Evolutionary conservation across 148 eudicot genomes (phyloP).

Genomic region (Vaccinium vitisidaea): DNA sequence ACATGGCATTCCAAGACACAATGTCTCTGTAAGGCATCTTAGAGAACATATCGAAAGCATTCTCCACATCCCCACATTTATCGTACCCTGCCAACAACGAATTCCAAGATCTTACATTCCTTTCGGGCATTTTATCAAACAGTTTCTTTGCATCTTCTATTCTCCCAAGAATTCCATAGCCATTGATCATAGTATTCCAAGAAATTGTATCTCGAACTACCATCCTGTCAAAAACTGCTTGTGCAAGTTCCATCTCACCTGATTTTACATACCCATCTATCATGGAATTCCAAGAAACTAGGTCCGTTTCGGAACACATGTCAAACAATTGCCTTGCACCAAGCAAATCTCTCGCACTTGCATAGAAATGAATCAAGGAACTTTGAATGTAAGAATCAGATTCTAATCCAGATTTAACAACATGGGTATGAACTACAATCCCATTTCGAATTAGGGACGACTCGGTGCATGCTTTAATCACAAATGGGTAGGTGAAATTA

Average conservation of each 20-base stretch:
- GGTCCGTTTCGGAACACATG: conserved; percentile 22
- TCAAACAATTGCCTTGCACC: conserved; percentile 30
- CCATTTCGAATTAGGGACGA: conserved; percentile 19
- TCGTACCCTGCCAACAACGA: conserved; percentile 31
- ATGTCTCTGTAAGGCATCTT: conserved; percentile 31
- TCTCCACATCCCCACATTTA: conserved; percentile 30
- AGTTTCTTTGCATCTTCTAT: conserved; percentile 29
- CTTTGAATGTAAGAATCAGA: conserved; percentile 31
- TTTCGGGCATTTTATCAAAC: conserved; percentile 41
- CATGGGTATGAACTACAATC: conserved; percentile 31
- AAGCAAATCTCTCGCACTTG: conserved; percentile 22
- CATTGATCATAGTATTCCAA: conserved; percentile 32
- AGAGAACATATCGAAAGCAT: conserved; percentile 23
- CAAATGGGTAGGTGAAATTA: conserved; percentile 35
- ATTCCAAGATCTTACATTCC: conserved; percentile 35
- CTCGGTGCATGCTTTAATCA: conserved; percentile 31
- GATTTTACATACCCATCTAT: conserved; percentile 29
- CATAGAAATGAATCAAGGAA: conserved; percentile 38
- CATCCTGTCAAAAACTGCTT: conserved; percentile 27
- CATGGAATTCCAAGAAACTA: conserved; percentile 37
- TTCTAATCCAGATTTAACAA: conserved; percentile 32
- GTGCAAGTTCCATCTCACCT: conserved; percentile 28
- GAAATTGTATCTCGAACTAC: conserved; percentile 24
- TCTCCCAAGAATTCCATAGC: conserved; percentile 28
- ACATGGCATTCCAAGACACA: conserved; percentile 41